Evolutionary conservation across 139 green algal genomes (phyloP).

Genomic region (Chlamydomonas eustigma): DNA sequence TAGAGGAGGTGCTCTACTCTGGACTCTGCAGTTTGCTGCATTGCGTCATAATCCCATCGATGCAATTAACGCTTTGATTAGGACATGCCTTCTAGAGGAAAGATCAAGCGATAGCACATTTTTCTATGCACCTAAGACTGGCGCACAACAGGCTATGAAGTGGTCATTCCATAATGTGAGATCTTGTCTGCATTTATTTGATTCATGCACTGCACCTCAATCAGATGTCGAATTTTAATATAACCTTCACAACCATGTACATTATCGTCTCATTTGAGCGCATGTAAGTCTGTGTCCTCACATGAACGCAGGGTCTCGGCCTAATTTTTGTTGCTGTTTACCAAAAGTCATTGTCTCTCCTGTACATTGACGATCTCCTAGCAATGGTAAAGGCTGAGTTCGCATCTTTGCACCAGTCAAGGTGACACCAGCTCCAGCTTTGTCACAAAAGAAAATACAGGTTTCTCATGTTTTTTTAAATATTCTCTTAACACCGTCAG

Average conservation of each 20-base stretch:
- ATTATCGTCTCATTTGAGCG: no score
- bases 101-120: slow-evolving; percentile 74
- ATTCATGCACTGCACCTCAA: no score
- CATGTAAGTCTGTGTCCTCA: no score
- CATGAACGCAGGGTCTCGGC: slow-evolving; percentile 84
- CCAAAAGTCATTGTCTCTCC: slow-evolving; percentile 81
- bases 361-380: slow-evolving; percentile 88
- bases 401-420: slow-evolving; percentile 22
- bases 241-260: no score
- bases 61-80: slow-evolving; percentile 79
- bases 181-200: background rate
- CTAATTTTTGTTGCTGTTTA: slow-evolving; percentile 97
- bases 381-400: slow-evolving; percentile 65
- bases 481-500: no score
- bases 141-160: slow-evolving; percentile 82
- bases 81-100: slow-evolving; percentile 88
- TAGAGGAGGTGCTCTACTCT: slow-evolving; percentile 79
- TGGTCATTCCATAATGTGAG: slow-evolving; percentile 92
- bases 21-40: slow-evolving; percentile 58
- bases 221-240: no score
- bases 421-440: slow-evolving; percentile 4
- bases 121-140: slow-evolving; percentile 65
- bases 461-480: no score
- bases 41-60: slow-evolving; percentile 41
- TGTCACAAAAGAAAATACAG: no score